Percentiles rank a stretch among this genome's conserved stretches.
Conservation (phyloP, 768 basidiomycete genomes). For the Mycena venus region DNA sequence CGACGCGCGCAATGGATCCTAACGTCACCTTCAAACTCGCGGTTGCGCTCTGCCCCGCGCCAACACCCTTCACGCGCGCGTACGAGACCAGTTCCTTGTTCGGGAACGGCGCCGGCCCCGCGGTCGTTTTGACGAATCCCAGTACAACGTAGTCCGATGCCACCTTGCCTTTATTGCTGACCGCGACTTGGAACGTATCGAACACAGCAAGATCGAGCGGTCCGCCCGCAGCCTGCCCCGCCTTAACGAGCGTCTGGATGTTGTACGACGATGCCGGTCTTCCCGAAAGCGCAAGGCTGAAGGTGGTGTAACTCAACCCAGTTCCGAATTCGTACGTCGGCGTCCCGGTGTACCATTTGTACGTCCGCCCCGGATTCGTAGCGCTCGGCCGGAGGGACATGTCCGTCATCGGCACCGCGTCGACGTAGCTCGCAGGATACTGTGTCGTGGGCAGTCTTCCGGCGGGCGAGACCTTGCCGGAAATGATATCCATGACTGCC, state of each 20-base stretch:
- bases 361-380: constrained; percentile 67
- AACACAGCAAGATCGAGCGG: constrained; percentile 60
- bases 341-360: constrained; percentile 68
- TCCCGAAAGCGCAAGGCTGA: constrained; percentile 55
- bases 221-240: constrained; percentile 27
- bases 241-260: constrained; percentile 55
- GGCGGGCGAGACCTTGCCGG: constrained; percentile 64
- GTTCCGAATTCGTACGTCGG: constrained; percentile 68
- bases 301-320: constrained; percentile 68
- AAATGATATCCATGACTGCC: constrained; percentile 66
- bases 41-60: constrained; percentile 41
- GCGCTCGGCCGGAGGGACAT: constrained; percentile 65
- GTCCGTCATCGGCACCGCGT: constrained; percentile 68
- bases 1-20: constrained; percentile 28
- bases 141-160: constrained; percentile 70
- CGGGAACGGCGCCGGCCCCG: constrained; percentile 64
- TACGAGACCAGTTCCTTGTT: constrained; percentile 67
- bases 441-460: constrained; percentile 69
- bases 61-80: constrained; percentile 53
- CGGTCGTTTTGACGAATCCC: constrained; percentile 62
- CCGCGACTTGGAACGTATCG: constrained; percentile 61
- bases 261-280: constrained; percentile 52
- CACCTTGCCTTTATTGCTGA: constrained; percentile 62
- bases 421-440: constrained; percentile 63
- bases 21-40: constrained; percentile 26